A percentile compares a stretch with the other conserved stretches of the same genome.
These are phyloP conservation scores for Cercospora nicotianae DNA, from an alignment of 2,329 filamentous ascomycete species.

Conservation along the genomic window DNA sequence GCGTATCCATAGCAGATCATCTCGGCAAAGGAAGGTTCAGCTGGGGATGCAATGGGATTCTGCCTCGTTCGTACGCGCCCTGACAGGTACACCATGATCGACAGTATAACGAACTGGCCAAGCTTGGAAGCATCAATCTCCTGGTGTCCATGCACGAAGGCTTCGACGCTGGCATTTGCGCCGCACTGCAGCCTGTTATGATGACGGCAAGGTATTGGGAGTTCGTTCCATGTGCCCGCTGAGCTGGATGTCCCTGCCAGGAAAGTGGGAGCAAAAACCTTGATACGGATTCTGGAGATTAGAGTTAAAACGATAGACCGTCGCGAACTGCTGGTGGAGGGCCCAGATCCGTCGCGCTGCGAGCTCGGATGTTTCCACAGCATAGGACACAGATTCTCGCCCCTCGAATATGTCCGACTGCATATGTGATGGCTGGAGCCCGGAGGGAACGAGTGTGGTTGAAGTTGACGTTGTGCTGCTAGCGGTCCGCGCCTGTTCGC, in stretches of 20 bases:
- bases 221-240: slow-evolving; percentile 6
- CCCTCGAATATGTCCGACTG: background rate
- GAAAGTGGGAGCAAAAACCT: background rate
- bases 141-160: background rate
- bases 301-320: background rate
- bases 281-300: background rate
- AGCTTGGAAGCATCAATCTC: slow-evolving; percentile 10
- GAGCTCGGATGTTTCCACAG: background rate
- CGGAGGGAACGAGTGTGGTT: background rate
- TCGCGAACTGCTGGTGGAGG: background rate
- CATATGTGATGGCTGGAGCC: background rate
- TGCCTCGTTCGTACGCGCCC: background rate
- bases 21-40: slow-evolving; percentile 6
- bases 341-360: background rate
- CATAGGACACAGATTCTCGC: background rate
- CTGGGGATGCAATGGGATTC: background rate
- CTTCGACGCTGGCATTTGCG: background rate
- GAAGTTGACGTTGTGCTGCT: background rate
- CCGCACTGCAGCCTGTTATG: background rate
- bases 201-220: background rate
- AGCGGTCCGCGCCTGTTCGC: slow-evolving; percentile 8
- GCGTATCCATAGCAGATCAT: slow-evolving; percentile 15
- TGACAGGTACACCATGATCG: slow-evolving; percentile 3
- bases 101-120: background rate
- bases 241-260: background rate